Base-by-base conservation (phyloP, 495 filamentous ascomycete species). In the Lentithecium fluviatile region DNA sequence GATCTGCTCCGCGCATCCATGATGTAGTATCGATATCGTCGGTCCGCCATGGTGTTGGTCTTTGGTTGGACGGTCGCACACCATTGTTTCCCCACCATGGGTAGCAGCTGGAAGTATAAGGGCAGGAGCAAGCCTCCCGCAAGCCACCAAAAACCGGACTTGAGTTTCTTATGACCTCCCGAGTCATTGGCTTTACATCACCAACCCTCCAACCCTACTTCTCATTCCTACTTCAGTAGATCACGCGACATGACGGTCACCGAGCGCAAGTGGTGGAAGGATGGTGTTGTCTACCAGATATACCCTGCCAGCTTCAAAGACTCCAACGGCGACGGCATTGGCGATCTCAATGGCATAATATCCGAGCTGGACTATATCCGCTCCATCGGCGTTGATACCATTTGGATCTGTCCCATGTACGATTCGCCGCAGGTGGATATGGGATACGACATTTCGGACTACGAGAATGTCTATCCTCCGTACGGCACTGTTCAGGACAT, bases 321-420 rank as follows among this genome's bases (percentile, higher is more conserved):
- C 60, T 64, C 66, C 29, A 48, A 70, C 32, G 49, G 69, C 51
- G 47, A 63, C 24, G 49, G 69, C 51, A 52, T 65, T 51, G 37
- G 70, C 23, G 32, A 67, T 37, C 54, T 70, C 6, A 36, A 17
- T 2, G 56, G 67, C 13, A 68, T 63, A 20, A 65, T 60, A 20
- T 58, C 26, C 11, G 67, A 64, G 26, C 51, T 74, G 1, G 70
- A 71, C 54, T 73, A 73, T 64, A 68, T 73, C 26, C 40, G 57
- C 32, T 54, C 40, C 7, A 50, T 71, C 15, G 67, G 70, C 13
- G 66, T 68, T 4, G 69, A 73, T 51, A 50, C 68, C 3, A 40
- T 74, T 7, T 74, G 71, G 71, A 29, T 74, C 10, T 71, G 50
- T 53, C 71, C 70, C 0, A 58, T 68, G 23, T 74, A 71, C 54